Evolutionary conservation across 1,284 basidiomycete genomes (phyloP).

Genomic region (Ustilago lituana): DNA sequence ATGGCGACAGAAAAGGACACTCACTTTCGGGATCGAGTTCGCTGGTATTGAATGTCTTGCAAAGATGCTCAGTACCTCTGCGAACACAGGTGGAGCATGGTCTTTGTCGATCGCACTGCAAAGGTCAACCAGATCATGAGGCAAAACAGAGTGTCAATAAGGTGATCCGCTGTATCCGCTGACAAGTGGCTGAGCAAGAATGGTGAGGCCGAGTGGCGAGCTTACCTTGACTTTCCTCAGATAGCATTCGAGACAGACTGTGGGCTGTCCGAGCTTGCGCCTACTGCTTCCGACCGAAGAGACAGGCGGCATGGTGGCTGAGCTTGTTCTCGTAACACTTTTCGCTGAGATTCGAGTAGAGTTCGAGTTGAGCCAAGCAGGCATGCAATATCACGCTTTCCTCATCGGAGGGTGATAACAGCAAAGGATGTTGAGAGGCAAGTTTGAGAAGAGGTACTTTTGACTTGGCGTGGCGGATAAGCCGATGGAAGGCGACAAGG

Average conservation of each 20-base stretch:
- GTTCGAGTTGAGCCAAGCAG: no score
- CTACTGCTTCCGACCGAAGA: conserved; percentile 40
- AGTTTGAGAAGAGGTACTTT: no score
- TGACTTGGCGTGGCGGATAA: no score
- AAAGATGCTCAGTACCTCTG: conserved; percentile 43
- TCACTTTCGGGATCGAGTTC: conserved; percentile 45
- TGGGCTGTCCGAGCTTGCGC: conserved; percentile 47
- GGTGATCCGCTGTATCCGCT: no score
- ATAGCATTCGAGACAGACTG: conserved; percentile 52
- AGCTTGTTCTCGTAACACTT: background rate
- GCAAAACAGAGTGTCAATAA: no score
- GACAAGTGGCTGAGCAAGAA: no score
- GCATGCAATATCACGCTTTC: no score
- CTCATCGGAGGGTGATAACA: no score
- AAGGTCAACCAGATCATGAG: no score
- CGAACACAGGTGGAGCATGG: conserved; percentile 41
- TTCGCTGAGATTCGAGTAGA: no score
- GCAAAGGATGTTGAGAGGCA: no score
- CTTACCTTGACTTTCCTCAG: conserved; percentile 50
- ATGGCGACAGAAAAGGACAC: conserved; percentile 6
- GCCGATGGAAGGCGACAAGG: no score
- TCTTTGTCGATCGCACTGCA: conserved; percentile 45
- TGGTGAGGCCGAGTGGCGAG: background rate
- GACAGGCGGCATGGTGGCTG: conserved; percentile 29
- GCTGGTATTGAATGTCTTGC: conserved; percentile 52